Conservation (phyloP, 495 filamentous ascomycete species). For the Aspergillus incahuasiensis region DNA sequence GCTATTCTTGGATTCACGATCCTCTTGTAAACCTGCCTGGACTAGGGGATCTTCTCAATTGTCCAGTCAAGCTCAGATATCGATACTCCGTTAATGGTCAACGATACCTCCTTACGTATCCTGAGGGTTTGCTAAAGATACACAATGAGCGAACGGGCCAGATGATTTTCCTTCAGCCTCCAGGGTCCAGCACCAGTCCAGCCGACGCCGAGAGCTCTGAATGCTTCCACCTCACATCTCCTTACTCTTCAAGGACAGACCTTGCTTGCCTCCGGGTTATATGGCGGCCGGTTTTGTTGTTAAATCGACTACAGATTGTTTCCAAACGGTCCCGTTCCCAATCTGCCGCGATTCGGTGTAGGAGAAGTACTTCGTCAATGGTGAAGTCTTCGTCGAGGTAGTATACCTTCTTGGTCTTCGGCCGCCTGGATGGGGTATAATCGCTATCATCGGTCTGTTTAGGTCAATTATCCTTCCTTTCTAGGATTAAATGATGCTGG, state of each 20-base stretch:
- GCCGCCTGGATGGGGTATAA: not conserved
- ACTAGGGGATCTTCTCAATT: not conserved
- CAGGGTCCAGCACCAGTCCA: not conserved
- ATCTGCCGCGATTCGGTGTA: slow-evolving; percentile 15
- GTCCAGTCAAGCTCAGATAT: not conserved
- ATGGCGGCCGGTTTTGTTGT: slow-evolving; percentile 14
- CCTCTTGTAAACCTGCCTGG: slow-evolving; percentile 5
- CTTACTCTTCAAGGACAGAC: slow-evolving; percentile 11
- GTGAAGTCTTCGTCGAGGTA: slow-evolving; percentile 15
- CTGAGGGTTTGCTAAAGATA: not conserved
- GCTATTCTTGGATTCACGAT: slow-evolving; percentile 14
- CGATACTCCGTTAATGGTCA: not conserved
- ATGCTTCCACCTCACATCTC: not conserved
- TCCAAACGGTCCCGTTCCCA: slow-evolving; percentile 20
- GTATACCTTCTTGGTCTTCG: slow-evolving; percentile 5
- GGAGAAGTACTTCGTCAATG: slow-evolving; percentile 17
- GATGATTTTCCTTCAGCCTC: not conserved
- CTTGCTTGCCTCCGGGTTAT: slow-evolving; percentile 20
- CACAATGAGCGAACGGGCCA: not conserved
- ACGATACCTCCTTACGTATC: not conserved
- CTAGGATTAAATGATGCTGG: not conserved
- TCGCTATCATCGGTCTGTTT: slow-evolving; percentile 1
- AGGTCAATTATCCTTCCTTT: not conserved
- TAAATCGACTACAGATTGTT: slow-evolving; percentile 14
- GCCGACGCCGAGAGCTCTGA: not conserved